phyloP scores from a whole-genome alignment of 768 basidiomycete species.

The Kwoniella newhampshirensis region DNA sequence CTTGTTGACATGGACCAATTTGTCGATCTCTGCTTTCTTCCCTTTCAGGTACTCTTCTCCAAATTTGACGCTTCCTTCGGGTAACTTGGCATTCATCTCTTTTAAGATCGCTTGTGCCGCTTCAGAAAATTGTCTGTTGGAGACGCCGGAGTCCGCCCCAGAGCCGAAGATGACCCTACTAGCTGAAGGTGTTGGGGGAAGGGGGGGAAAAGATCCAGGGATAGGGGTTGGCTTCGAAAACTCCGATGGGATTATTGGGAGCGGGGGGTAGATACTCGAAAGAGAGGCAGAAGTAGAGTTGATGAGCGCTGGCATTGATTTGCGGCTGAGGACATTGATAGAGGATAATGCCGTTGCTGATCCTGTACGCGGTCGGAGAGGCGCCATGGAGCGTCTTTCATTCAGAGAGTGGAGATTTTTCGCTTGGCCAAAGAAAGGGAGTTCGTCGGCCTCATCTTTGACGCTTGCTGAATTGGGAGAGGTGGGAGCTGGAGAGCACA shows the following conservation, averaged over 20 bases:
- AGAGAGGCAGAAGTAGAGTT: constrained; percentile 25
- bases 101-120: constrained; percentile 39
- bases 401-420: constrained; percentile 23
- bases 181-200: constrained; percentile 5
- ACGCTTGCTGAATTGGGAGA: not conserved
- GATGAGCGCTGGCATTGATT: constrained; percentile 39
- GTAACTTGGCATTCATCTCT: constrained; percentile 48
- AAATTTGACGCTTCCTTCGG: constrained; percentile 23
- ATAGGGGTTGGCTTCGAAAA: constrained; percentile 7
- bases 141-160: constrained; percentile 8
- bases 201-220: constrained; percentile 15
- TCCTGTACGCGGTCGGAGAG: constrained; percentile 20
- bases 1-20: constrained; percentile 34
- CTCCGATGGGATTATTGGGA: constrained; percentile 25
- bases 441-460: constrained; percentile 27
- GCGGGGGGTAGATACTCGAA: constrained; percentile 37
- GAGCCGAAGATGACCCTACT: constrained; percentile 26
- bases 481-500: constrained; percentile 33
- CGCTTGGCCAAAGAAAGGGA: constrained; percentile 32
- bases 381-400: constrained; percentile 37
- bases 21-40: constrained; percentile 31
- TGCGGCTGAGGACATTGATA: constrained; percentile 16
- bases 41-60: constrained; percentile 43
- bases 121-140: constrained; percentile 39
- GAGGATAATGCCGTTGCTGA: not conserved